Evolutionary conservation across 1,139 yeast genomes (phyloP).

Genomic region (Scheffersomyces segobiensis): DNA sequence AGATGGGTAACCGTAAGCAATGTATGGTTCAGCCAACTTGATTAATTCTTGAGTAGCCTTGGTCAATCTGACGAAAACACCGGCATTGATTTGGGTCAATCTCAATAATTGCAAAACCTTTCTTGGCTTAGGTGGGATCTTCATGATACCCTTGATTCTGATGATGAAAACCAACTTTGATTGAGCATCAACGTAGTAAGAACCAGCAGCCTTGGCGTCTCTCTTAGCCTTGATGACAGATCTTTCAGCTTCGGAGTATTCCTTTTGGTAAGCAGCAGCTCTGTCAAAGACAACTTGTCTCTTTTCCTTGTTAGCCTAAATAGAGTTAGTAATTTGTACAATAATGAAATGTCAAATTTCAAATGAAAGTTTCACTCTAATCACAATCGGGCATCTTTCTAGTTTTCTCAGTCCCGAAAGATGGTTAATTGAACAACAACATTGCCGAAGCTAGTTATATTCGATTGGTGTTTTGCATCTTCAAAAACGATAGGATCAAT

Average conservation of each 20-base stretch:
- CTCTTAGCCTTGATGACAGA: slow-evolving; percentile 91
- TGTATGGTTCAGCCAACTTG: slow-evolving; percentile 98
- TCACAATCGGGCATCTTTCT: not conserved
- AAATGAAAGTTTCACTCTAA: not conserved
- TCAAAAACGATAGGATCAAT: slow-evolving; percentile 31
- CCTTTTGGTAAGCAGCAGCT: slow-evolving; percentile 98
- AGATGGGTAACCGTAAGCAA: slow-evolving; percentile 99
- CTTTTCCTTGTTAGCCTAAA: slow-evolving; percentile 82
- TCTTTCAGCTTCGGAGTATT: slow-evolving; percentile 94
- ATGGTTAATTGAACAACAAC: slow-evolving; percentile 97
- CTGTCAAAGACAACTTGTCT: slow-evolving; percentile 94
- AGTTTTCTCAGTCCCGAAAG: slow-evolving; percentile 94
- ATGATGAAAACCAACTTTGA: slow-evolving; percentile 94
- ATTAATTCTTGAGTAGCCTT: slow-evolving; percentile 97
- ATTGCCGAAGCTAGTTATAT: slow-evolving; percentile 85
- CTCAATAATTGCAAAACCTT: slow-evolving; percentile 98
- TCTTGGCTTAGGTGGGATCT: slow-evolving; percentile 99
- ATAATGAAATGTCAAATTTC: slow-evolving; percentile 2
- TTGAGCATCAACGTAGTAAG: slow-evolving; percentile 97
- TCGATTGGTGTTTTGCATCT: slow-evolving; percentile 64
- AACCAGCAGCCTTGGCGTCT: slow-evolving; percentile 94
- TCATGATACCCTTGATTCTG: slow-evolving; percentile 99
- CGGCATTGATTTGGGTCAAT: slow-evolving; percentile 97
- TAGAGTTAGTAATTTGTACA: slow-evolving; percentile 35
- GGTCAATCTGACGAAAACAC: slow-evolving; percentile 97